Evolutionary conservation across 1,284 basidiomycete species (phyloP), one percentile per base, ranked within the genome.

Genomic region (Fistulina hepatica): DNA sequence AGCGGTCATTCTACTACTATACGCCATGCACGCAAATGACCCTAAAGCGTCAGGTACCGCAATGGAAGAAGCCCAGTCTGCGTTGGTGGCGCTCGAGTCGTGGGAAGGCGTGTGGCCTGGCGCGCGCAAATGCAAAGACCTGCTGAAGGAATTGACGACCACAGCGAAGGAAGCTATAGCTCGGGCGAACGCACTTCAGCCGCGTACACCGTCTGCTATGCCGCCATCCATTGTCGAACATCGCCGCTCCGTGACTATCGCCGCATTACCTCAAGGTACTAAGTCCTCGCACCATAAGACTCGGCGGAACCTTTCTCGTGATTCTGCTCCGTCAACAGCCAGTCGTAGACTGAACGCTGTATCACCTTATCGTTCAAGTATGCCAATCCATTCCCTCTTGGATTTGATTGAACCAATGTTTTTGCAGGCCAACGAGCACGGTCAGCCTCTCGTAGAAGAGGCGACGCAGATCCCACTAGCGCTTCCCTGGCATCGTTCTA

Each of bases 21-120:
- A 82, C 58, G 82, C 89, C 34, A 90, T 91, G 72, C 86, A 90
- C 54, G 76, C 81, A 2, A 52, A 73, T 4, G 86, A 91, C 43
- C 57, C 71, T 21, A 67, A 73, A 28, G 75, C 79, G 23, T 72
- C 80, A 19, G 59, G 69, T 26, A 69, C 77, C 8, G 88, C 88
- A 8, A 81, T 88, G 70, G 76, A 83, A 3, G 85, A 90, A 59
- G 86, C 82, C 7, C 79, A 76, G 53, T 77, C 73, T 42, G 80
- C 82, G 37, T 59, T 90, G 26, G 54, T 61, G 15, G 78, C 83
- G 12, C 63, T 92, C 38, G 78, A 79, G 51, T 75, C 76, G 4
- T 84, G 88, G 72, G 88, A 90, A 58, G 84, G 84, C 2, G 72
- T 76, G 36, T 92, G 89, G 89, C 88, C 88, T 13, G 88, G 88